Conservation (phyloP, 352 stramenopile genomes). For the Pythium dissotocum region DNA sequence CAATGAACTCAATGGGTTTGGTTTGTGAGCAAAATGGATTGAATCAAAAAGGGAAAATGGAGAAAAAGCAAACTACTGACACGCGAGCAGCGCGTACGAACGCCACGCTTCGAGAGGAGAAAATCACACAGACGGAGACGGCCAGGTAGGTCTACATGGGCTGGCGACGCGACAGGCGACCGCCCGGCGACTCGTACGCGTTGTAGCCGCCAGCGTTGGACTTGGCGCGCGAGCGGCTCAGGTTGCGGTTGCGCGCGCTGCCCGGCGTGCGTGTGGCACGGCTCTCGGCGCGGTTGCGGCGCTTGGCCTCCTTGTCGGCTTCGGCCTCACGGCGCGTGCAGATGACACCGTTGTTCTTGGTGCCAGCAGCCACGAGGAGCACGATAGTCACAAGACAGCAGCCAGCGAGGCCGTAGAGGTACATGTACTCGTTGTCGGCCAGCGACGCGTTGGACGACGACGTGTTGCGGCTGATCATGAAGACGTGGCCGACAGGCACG, state of each 20-base stretch:
- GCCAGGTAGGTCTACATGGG: conserved; percentile 1
- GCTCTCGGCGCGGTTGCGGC: conserved; percentile 47
- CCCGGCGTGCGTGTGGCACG: conserved; percentile 43
- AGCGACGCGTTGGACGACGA: conserved; percentile 24
- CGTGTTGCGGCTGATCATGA: conserved; percentile 43
- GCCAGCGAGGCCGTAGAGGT: conserved; percentile 52
- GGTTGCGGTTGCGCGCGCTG: conserved; percentile 51
- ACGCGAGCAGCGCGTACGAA: no score
- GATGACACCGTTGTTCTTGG: conserved; percentile 65
- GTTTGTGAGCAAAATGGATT: conserved; percentile 2
- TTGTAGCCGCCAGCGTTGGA: conserved; percentile 53
- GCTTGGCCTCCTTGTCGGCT: conserved; percentile 35
- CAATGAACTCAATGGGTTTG: background rate
- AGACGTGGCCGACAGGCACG: conserved; percentile 50
- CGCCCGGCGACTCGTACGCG: conserved; percentile 57
- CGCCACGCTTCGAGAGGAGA: background rate
- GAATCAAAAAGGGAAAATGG: background rate
- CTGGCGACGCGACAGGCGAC: conserved; percentile 22
- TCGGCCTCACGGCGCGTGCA: conserved; percentile 50
- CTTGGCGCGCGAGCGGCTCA: conserved; percentile 61
- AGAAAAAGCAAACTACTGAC: background rate
- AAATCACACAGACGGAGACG: conserved; percentile 2
- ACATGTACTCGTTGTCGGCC: conserved; percentile 48
- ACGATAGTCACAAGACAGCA: conserved; percentile 45
- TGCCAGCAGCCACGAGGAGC: conserved; percentile 49